phyloP scores from a whole-genome alignment of 2,329 filamentous ascomycete species.

The Grosmannia clavigera region DNA sequence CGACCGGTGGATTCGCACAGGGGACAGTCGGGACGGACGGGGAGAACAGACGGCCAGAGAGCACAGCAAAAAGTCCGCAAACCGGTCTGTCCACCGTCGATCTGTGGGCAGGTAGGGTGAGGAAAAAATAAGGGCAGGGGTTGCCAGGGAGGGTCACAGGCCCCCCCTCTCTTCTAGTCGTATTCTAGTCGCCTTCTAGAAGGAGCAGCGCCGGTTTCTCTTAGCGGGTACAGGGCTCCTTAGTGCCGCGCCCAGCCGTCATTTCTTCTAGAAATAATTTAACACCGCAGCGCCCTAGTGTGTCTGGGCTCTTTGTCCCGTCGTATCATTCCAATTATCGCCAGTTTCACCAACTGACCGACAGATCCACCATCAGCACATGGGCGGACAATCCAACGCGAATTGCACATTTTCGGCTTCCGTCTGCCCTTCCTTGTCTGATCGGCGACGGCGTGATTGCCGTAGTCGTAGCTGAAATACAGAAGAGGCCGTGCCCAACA shows the following conservation, averaged over 20 bases:
- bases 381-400: too few relatives aligned
- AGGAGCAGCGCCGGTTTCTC: neutral
- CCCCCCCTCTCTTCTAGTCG: neutral
- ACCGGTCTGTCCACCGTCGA: too few relatives aligned
- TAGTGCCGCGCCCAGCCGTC: neutral
- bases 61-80: neutral
- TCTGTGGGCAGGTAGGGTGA: neutral
- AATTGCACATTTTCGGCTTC: too few relatives aligned
- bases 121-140: neutral
- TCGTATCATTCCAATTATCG: neutral
- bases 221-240: neutral
- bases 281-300: neutral
- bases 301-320: neutral
- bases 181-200: constrained; percentile 1
- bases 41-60: neutral
- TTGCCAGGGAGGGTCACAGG: neutral
- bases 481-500: too few relatives aligned
- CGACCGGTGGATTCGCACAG: too few relatives aligned
- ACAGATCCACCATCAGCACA: neutral
- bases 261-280: neutral
- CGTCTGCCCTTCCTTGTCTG: too few relatives aligned
- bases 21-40: neutral
- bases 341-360: neutral
- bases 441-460: too few relatives aligned
- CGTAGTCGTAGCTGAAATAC: too few relatives aligned